phyloP scores from a whole-genome alignment of 441 rosid genomes.

The Sinapis alba region DNA sequence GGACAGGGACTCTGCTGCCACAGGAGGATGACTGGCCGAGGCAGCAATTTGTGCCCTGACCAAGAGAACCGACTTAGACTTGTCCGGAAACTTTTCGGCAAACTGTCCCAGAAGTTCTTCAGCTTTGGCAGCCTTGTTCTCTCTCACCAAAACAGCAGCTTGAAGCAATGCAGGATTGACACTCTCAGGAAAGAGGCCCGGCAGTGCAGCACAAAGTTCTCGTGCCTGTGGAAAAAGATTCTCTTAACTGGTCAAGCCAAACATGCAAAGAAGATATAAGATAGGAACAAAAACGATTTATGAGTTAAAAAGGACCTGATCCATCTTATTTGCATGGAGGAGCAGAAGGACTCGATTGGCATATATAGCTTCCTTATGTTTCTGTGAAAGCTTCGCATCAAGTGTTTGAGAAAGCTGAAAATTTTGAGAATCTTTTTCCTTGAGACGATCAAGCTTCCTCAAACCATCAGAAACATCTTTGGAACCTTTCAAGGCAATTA shows the following conservation, averaged over 20 bases:
- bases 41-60: conserved; percentile 94
- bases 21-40: conserved; percentile 73
- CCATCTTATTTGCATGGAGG: conserved; percentile 86
- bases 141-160: conserved; percentile 81
- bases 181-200: conserved; percentile 62
- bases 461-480: conserved; percentile 80
- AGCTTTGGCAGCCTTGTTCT: conserved; percentile 44
- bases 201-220: conserved; percentile 68
- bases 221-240: conserved; percentile 63
- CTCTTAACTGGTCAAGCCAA: background rate
- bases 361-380: conserved; percentile 76
- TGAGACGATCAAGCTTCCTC: conserved; percentile 82
- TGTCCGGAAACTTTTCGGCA: conserved; percentile 70
- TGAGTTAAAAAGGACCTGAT: conserved; percentile 50
- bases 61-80: conserved; percentile 66
- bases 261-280: background rate
- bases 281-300: conserved; percentile 19
- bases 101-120: conserved; percentile 76
- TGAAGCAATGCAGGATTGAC: conserved; percentile 75
- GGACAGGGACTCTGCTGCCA: conserved; percentile 80
- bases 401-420: conserved; percentile 72
- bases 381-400: conserved; percentile 75
- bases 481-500: conserved; percentile 73
- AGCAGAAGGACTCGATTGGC: conserved; percentile 79
- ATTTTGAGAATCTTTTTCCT: conserved; percentile 62